Conservation (phyloP, 1,284 basidiomycete species). For the Ceratobasidium theobromae region DNA sequence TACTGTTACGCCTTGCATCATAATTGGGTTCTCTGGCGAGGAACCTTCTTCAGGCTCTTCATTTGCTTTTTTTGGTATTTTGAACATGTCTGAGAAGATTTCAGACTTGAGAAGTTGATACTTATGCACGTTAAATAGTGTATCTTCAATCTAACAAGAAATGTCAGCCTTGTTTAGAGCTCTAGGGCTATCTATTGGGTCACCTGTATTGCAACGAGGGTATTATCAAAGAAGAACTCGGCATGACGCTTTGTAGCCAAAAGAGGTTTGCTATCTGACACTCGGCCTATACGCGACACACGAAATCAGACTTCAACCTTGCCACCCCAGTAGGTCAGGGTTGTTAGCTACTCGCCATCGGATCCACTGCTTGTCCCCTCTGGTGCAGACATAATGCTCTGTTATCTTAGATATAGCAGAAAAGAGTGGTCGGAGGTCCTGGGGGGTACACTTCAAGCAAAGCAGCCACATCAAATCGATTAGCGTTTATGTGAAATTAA, state of each 20-base stretch:
- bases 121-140: slow-evolving; percentile 13
- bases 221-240: slow-evolving; percentile 21
- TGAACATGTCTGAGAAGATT: slow-evolving; percentile 19
- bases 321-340: no score
- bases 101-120: slow-evolving; percentile 12
- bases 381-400: no score
- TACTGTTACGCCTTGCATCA: background rate
- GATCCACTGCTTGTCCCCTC: no score
- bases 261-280: background rate
- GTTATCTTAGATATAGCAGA: no score
- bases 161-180: background rate
- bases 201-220: slow-evolving; percentile 4
- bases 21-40: background rate
- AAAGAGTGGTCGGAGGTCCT: no score
- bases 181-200: background rate
- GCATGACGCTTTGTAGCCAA: background rate
- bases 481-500: no score
- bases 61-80: background rate
- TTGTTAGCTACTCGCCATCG: no score
- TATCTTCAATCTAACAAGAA: background rate
- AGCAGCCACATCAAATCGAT: no score
- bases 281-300: background rate
- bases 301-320: no score
- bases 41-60: background rate
- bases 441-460: no score